Conservation (phyloP, 2,329 filamentous ascomycete genomes). For the Incumbomyces delicatus region DNA sequence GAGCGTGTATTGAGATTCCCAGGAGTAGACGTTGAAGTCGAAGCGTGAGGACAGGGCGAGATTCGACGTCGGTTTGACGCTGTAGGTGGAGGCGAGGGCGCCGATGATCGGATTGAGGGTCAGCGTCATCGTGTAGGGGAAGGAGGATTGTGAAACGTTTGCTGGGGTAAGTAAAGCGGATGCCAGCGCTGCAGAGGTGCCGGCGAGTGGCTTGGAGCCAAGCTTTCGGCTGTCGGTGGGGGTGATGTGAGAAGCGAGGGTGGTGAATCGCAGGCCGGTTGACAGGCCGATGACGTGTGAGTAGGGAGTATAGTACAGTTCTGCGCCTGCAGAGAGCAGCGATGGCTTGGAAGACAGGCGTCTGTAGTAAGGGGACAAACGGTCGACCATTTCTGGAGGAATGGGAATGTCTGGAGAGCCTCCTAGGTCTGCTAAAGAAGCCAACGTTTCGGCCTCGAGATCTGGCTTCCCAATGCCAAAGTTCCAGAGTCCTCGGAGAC, state of each 20-base stretch:
- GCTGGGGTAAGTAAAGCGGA: conserved; percentile 19
- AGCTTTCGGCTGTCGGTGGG: conserved; percentile 11
- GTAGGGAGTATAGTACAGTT: conserved; percentile 88
- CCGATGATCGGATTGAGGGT: conserved; percentile 93
- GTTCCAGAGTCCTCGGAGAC: conserved; percentile 84
- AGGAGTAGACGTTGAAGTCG: conserved; percentile 97
- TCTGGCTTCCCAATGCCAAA: conserved; percentile 59
- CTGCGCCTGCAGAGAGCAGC: conserved; percentile 80
- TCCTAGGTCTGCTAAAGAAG: conserved; percentile 13
- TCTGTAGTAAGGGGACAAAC: conserved; percentile 9
- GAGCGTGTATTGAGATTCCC: conserved; percentile 86
- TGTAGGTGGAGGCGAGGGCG: conserved; percentile 82
- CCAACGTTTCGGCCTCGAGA: background rate
- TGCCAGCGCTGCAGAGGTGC: conserved; percentile 20
- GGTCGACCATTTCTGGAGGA: conserved; percentile 26
- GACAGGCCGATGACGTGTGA: conserved; percentile 92
- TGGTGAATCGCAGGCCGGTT: conserved; percentile 79
- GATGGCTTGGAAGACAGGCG: conserved; percentile 34
- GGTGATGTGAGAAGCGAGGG: conserved; percentile 40
- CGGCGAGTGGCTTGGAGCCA: conserved; percentile 15
- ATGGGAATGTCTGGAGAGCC: conserved; percentile 12
- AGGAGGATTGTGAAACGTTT: conserved; percentile 50
- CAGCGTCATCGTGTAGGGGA: conserved; percentile 85
- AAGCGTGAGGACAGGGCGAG: conserved; percentile 82
- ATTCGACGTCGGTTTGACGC: conserved; percentile 73